phyloP scores from a whole-genome alignment of 352 stramenopile genomes.

The Phytophthora syringae region DNA sequence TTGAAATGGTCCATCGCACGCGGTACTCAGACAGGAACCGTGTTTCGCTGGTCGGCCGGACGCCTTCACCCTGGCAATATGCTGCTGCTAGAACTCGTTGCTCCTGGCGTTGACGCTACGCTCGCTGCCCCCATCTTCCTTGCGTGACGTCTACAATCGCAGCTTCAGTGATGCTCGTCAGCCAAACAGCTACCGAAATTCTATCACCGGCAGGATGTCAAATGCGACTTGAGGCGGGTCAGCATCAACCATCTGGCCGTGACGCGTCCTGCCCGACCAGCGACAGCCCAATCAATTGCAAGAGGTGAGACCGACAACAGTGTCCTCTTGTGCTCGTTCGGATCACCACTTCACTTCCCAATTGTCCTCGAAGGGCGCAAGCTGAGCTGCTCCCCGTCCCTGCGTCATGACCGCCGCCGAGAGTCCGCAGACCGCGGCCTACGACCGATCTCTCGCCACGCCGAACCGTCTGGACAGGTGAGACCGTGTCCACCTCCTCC shows the following conservation, averaged over 20 bases:
- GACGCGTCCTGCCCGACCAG: slow-evolving; percentile 27
- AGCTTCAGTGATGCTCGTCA: no score
- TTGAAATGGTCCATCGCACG: background rate
- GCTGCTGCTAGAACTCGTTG: no score
- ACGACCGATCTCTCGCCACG: slow-evolving; percentile 36
- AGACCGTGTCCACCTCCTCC: no score
- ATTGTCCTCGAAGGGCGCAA: slow-evolving; percentile 6
- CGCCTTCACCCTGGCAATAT: no score
- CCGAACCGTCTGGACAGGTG: slow-evolving; percentile 46
- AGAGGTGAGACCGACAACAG: no score
- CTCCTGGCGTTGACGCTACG: no score
- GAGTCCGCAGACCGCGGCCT: slow-evolving; percentile 33
- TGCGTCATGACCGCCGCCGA: slow-evolving; percentile 11
- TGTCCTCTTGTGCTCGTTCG: no score
- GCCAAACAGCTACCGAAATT: no score
- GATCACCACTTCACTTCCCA: slow-evolving; percentile 20
- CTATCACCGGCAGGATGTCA: slow-evolving; percentile 5
- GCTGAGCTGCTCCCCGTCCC: background rate
- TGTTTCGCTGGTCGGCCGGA: background rate
- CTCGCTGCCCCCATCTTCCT: no score
- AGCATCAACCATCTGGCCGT: slow-evolving; percentile 23
- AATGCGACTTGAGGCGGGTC: slow-evolving; percentile 17
- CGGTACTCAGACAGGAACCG: no score
- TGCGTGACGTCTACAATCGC: no score
- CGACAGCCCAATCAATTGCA: no score